Evolutionary conservation across 169 alveolate genomes (phyloP).

Genomic region (Pseudocohnilembus persalinus): DNA sequence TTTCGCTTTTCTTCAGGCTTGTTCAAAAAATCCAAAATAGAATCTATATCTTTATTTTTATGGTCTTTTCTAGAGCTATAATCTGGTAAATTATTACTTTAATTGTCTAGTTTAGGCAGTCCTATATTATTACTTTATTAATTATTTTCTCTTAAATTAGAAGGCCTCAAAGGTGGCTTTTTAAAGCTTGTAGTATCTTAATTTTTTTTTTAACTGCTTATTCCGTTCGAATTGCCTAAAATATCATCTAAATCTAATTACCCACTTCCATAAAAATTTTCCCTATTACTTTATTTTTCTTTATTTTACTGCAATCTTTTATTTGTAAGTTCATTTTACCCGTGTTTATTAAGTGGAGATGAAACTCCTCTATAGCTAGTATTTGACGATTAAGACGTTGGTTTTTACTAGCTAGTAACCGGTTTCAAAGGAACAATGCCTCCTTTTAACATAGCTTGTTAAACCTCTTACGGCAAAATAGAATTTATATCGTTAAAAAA

Average conservation of each 20-base stretch:
- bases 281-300: background rate
- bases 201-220: too few species aligned
- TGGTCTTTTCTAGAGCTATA: too few species aligned
- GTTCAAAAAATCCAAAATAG: background rate
- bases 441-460: background rate
- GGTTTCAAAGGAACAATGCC: background rate
- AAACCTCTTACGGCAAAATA: constrained; percentile 1
- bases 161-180: background rate
- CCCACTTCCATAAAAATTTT: background rate
- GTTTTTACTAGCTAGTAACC: background rate
- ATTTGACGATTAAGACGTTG: background rate
- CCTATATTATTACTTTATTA: too few species aligned
- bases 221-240: background rate
- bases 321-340: background rate
- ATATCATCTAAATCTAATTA: background rate
- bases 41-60: background rate
- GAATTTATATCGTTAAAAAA: constrained; percentile 40
- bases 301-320: background rate
- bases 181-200: too few species aligned
- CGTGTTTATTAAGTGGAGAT: background rate
- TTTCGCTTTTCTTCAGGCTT: background rate
- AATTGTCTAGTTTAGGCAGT: too few species aligned
- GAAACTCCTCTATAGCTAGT: background rate
- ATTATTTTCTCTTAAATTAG: too few species aligned
- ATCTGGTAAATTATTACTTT: too few species aligned